Conservation (phyloP, 371 early-diverging fungal genomes). For the Aphelidium insulamus region DNA sequence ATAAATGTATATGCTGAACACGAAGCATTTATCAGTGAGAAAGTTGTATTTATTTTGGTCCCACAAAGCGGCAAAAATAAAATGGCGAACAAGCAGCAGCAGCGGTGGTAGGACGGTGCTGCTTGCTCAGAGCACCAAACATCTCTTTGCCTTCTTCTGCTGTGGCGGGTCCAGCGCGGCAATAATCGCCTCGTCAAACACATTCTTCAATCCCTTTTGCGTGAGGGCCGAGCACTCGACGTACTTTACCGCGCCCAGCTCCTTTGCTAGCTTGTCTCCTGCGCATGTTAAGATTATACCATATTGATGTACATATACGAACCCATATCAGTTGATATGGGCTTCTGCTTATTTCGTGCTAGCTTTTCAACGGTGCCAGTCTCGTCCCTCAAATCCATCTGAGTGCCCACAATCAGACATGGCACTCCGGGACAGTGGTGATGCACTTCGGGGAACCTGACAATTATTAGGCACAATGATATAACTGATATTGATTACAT, state of each 20-base stretch:
- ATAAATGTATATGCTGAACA: no score
- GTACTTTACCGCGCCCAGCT: constrained; percentile 84
- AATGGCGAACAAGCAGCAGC: no score
- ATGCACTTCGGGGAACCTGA: constrained; percentile 77
- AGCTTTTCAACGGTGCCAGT: constrained; percentile 52
- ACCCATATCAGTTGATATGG: constrained; percentile 49
- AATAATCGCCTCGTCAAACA: constrained; percentile 95
- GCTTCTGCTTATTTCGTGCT: constrained; percentile 55
- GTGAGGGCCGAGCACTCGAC: constrained; percentile 94
- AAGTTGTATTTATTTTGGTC: no score
- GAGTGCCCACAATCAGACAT: constrained; percentile 88
- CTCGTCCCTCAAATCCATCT: constrained; percentile 86
- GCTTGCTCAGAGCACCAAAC: constrained; percentile 35
- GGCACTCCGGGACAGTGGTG: constrained; percentile 95
- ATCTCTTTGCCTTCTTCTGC: constrained; percentile 50
- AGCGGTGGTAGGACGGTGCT: no score
- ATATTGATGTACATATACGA: no score
- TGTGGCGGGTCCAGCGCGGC: constrained; percentile 89
- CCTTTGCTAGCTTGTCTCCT: constrained; percentile 70
- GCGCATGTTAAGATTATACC: no score
- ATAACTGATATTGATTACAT: no score
- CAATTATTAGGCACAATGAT: no score
- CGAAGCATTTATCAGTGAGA: no score
- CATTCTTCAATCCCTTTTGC: constrained; percentile 87
- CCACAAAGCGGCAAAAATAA: no score